A percentile compares a stretch with the other conserved stretches of the same genome.
phyloP scores from a whole-genome alignment of 2,329 filamentous ascomycete species.

The Decorospora gaudefroyi region DNA sequence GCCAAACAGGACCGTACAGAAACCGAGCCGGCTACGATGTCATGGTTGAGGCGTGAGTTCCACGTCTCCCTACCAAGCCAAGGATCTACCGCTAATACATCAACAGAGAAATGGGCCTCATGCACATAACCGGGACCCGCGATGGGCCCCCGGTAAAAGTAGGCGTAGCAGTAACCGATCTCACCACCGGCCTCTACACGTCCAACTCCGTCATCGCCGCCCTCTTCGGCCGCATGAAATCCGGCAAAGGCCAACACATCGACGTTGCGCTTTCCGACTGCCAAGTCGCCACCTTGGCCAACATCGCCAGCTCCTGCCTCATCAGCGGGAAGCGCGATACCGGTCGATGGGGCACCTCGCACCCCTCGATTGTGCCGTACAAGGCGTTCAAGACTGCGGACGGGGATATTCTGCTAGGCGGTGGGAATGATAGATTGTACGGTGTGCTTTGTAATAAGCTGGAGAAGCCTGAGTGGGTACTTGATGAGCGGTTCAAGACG shows the following conservation, averaged over 20 bases:
- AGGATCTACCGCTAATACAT: constrained; percentile 24
- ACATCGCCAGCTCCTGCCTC: constrained; percentile 89
- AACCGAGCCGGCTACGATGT: constrained; percentile 94
- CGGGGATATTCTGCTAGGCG: constrained; percentile 66
- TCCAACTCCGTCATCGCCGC: constrained; percentile 96
- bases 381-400: constrained; percentile 72
- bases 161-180: constrained; percentile 92
- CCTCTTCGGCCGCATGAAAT: constrained; percentile 73
- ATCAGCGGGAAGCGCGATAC: constrained; percentile 86
- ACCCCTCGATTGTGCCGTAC: constrained; percentile 98
- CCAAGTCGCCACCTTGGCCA: constrained; percentile 91
- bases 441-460: constrained; percentile 63
- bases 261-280: constrained; percentile 92
- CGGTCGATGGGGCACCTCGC: constrained; percentile 93
- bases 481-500: constrained; percentile 61
- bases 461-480: constrained; percentile 62
- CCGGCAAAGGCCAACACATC: constrained; percentile 85
- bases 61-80: neutral
- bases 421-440: constrained; percentile 66
- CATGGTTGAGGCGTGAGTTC: constrained; percentile 83
- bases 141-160: constrained; percentile 95
- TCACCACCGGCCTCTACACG: constrained; percentile 93
- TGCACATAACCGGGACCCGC: constrained; percentile 93
- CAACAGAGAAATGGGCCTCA: constrained; percentile 79
- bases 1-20: constrained; percentile 89